These are phyloP conservation scores for Acrodontium crateriforme DNA, from an alignment of 2,329 filamentous ascomycete genomes.

Conservation along the genomic window DNA sequence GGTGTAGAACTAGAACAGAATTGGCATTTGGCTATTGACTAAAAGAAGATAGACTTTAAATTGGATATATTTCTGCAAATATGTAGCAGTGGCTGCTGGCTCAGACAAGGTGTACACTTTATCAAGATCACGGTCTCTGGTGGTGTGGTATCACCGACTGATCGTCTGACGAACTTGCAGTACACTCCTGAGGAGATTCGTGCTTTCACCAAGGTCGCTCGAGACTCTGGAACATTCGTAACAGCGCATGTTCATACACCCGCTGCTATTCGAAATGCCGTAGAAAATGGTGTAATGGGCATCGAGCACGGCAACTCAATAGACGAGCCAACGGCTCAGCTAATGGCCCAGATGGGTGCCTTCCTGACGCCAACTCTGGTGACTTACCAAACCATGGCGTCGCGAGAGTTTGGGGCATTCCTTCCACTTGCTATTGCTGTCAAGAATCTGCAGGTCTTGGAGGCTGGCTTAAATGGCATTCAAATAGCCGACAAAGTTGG, in stretches of 20 bases:
- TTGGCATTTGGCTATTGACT: no score
- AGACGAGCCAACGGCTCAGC: constrained; percentile 40
- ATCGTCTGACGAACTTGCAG: constrained; percentile 40
- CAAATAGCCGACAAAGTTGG: constrained; percentile 38
- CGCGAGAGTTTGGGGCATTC: constrained; percentile 30
- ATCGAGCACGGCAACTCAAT: constrained; percentile 50
- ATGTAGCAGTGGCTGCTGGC: no score
- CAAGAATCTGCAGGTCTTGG: constrained; percentile 41
- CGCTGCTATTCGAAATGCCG: constrained; percentile 38
- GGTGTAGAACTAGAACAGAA: no score
- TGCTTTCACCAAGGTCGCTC: constrained; percentile 39
- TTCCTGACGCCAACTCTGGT: constrained; percentile 42
- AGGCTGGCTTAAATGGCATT: constrained; percentile 33
- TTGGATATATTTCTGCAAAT: no score
- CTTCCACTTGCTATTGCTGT: constrained; percentile 29
- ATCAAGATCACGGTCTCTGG: constrained; percentile 49
- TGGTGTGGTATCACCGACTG: constrained; percentile 43
- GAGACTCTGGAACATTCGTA: constrained; percentile 37
- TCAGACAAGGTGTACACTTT: constrained; percentile 44
- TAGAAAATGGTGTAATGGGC: constrained; percentile 40
- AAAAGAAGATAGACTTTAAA: no score
- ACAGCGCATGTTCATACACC: constrained; percentile 47
- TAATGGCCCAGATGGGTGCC: constrained; percentile 36
- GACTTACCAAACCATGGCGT: constrained; percentile 37
- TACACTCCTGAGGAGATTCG: constrained; percentile 44